phyloP scores from a whole-genome alignment of 305 asterid species.

The Solanum aculeatissimum region DNA sequence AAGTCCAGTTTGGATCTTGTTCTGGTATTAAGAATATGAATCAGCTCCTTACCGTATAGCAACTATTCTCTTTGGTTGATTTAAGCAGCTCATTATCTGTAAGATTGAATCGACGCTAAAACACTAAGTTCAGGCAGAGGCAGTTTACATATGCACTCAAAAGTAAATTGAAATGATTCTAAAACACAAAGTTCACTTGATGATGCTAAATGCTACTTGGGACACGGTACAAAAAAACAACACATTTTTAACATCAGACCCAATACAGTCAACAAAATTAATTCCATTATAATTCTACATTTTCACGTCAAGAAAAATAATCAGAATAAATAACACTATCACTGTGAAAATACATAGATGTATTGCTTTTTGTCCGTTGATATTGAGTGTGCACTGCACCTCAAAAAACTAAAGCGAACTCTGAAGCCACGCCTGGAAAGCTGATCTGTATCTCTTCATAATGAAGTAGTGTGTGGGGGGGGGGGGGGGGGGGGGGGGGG shows the following conservation, averaged over 20 bases:
- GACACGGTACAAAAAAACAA: not conserved
- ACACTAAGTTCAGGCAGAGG: not conserved
- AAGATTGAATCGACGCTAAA: not conserved
- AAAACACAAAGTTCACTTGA: not conserved
- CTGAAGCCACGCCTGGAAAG: not conserved
- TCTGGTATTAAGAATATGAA: not conserved
- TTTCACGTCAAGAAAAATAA: not conserved
- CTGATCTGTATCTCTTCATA: not conserved
- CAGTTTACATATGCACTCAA: not conserved
- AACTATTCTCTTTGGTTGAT: not conserved
- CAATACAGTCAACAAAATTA: not conserved
- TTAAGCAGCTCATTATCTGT: not conserved
- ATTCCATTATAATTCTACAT: not conserved
- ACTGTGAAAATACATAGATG: not conserved
- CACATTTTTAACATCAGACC: not conserved
- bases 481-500: not conserved
- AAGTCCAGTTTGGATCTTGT: not conserved
- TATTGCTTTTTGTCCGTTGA: not conserved
- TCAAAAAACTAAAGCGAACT: not conserved
- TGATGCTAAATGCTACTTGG: no score
- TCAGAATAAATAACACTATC: not conserved
- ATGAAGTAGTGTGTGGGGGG: not conserved
- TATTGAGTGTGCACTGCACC: not conserved
- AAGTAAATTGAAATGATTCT: not conserved
- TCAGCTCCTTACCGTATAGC: not conserved